Evolutionary conservation across 345 rosid genomes (phyloP).

Genomic region (Syzygium jambos): DNA sequence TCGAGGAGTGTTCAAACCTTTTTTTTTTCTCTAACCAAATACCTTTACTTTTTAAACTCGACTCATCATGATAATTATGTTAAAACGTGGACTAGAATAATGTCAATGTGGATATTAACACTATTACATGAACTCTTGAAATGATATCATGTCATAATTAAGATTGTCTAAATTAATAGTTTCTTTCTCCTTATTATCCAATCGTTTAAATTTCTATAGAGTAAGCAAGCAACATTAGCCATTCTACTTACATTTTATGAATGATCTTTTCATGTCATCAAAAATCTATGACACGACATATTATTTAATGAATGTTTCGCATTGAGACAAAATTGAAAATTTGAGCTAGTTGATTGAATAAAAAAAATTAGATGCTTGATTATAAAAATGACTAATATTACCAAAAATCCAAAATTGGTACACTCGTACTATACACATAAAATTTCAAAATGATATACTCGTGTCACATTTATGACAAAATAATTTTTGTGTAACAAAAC

Average conservation of each 20-base stretch:
- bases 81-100: no score
- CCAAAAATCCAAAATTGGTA: no score
- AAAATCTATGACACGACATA: background rate
- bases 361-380: background rate
- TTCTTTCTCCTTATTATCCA: background rate
- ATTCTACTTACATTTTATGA: background rate
- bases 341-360: background rate
- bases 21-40: background rate
- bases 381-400: no score
- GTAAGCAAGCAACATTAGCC: background rate
- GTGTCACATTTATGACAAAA: background rate
- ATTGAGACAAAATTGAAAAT: no score
- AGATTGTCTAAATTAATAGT: background rate
- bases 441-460: no score
- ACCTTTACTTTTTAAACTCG: background rate
- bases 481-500: background rate
- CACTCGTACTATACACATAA: background rate
- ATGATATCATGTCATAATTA: background rate
- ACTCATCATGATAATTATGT: background rate
- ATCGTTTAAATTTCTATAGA: background rate
- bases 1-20: background rate
- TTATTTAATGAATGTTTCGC: background rate
- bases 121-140: background rate
- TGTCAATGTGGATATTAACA: background rate
- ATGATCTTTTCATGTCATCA: background rate